Base-by-base conservation (phyloP, 2,329 filamentous ascomycete species). In the Trichoderma endophyticum region DNA sequence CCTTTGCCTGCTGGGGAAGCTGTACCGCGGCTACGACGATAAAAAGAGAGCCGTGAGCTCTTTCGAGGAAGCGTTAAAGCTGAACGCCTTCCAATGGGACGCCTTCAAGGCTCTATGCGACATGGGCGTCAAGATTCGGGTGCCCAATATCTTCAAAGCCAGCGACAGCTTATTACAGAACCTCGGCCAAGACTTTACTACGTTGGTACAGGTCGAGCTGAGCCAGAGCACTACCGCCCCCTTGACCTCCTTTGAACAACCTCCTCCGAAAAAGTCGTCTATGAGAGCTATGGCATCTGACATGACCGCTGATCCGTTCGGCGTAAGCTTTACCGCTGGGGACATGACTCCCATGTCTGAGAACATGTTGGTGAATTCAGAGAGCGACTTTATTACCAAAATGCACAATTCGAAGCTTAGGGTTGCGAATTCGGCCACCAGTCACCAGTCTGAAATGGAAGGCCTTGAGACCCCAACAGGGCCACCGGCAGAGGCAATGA, bases 71-170 rank as follows among this genome's bases (percentile, higher is more conserved):
- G 90, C 95, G 6, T 84, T 99, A 77, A 97, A 95, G 82, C 81
- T 91, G 70, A 99, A 98, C 78, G 95, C 96, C 1, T 95, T 98
- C 81, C 96, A 97, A 89, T 99, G 96, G 96, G 96, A 99, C 84
- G 95, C 95, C 0, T 98, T 98, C 77, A 90, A 91, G 26, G 92
- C 90, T 18, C 87, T 99, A 8, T 97, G 95, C 79, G 94, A 98
- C 78, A 93, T 89, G 90, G 93, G 93, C 4, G 91, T 94, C 59
- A 91, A 90, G 75, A 87, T 98, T 70, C 90, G 93, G 71, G 90
- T 96, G 11, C 88, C 91, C 30, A 97, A 97, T 77, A 92, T 98
- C 74, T 99, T 97, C 83, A 94, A 91, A 79, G 83, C 92, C 76
- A 93, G 88, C 73, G 87, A 89, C 24, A 73, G 79, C 8, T 79